Evolutionary conservation across 225 moss, liverwort and hornwort species (phyloP), one percentile per base, ranked within the genome.

Genomic region (Marchantia polymorpha): DNA sequence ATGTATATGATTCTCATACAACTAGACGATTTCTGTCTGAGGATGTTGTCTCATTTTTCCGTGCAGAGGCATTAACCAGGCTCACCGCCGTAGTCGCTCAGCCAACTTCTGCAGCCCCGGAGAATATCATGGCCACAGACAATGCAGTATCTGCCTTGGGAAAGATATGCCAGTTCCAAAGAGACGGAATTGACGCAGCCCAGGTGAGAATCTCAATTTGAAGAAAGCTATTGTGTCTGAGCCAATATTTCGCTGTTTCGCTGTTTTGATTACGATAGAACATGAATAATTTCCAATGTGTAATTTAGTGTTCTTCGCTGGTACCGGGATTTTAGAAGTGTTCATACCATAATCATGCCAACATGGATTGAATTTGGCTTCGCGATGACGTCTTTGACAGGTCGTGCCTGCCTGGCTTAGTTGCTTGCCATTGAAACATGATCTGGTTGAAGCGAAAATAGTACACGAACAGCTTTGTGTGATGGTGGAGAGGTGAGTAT

Each of bases 71-170:
- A 53, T 83, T 99, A 75, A 74, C 71, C 79, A 93, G 99, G 81
- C 82, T 99, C 53, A 99, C 92, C 84, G 90, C 90, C 8, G 87
- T 92, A 12, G 92, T 99, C 67, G 92, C 87, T 81, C 89, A 90
- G 86, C 90, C 92, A 29, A 77, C 90, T 50, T 87, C 99, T 27
- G 86, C 85, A 56, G 79, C 89, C 14, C n/a, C 86, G 53, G 99
- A 95, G 66, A 99, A 91, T 78, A 89, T 93, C 31, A 99, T 95
- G 99, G 99, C 99, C 27, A 99, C 95, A 63, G 99, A 99, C 64
- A 99, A 99, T 81, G 99, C 99, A 55, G 95, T 99, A 14, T 99
- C 99, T 72, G 99, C 99, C 15, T 86, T 99, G 7, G 99, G 99
- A 73, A 99, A 99, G 88, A 95, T 99, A 47, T 99, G 99, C 76